Evolutionary conservation across 805 yeast species (phyloP).

Genomic region (Starmera caribaea): DNA sequence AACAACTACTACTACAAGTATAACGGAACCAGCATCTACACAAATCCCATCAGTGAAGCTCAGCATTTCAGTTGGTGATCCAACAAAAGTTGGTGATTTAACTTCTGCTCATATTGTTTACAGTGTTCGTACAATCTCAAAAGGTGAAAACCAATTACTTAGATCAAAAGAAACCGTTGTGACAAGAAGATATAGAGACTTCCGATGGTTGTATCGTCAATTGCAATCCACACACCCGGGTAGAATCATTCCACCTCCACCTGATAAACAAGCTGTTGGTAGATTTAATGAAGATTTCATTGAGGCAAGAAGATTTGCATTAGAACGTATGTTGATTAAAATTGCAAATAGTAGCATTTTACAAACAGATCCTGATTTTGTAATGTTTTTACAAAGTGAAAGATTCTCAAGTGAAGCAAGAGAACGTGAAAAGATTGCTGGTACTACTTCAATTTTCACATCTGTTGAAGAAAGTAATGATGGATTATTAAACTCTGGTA

Average conservation of each 20-base stretch:
- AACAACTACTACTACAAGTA: conserved; percentile 18
- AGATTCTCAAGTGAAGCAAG: conserved; percentile 63
- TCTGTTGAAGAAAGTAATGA: conserved; percentile 19
- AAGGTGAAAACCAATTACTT: conserved; percentile 14
- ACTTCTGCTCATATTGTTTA: conserved; percentile 86
- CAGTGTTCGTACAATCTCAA: conserved; percentile 55
- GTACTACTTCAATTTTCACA: conserved; percentile 28
- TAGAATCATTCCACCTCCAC: conserved; percentile 86
- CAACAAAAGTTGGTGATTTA: conserved; percentile 83
- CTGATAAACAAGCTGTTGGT: conserved; percentile 89
- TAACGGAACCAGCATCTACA: conserved; percentile 6
- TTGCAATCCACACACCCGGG: conserved; percentile 85
- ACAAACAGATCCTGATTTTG: conserved; percentile 65
- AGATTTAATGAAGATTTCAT: conserved; percentile 85
- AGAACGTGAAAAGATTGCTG: conserved; percentile 49
- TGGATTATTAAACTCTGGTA: conserved; percentile 20
- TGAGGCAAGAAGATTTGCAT: conserved; percentile 72
- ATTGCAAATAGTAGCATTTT: conserved; percentile 49
- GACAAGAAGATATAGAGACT: conserved; percentile 81
- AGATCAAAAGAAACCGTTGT: conserved; percentile 42
- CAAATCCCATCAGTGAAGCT: conserved; percentile 22
- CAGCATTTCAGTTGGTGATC: conserved; percentile 77
- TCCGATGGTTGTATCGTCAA: conserved; percentile 90
- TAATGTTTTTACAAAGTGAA: conserved; percentile 67
- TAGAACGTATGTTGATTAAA: conserved; percentile 78